Base-by-base conservation (phyloP, 2,329 filamentous ascomycete genomes). In the Chaetoscypha palmicola region DNA sequence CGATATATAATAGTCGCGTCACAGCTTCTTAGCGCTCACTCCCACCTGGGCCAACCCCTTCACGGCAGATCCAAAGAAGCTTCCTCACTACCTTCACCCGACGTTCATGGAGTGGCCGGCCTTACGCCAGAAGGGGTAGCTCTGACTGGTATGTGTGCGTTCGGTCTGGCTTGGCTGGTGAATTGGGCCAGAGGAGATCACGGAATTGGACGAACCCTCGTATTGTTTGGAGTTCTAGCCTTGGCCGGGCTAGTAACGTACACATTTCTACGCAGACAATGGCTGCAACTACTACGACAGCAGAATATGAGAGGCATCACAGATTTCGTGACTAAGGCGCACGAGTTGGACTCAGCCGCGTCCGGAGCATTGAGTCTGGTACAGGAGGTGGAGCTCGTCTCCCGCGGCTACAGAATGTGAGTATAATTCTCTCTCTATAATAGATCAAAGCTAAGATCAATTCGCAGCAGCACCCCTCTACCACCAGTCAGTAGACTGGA, bases 341-440 rank as follows among this genome's bases (percentile, higher is more conserved):
- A 94, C 59, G 79, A 82, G 38, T 88, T 94, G 55, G 89, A 96
- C 64, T 78, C 81, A 31, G 82, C 83, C 17, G 81, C 78, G 31
- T 81, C 81, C 30, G 83, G 86, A 23, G 84, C 86, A 2, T 71
- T 95, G 43, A 80, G 84, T 28, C 75, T 95, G 48, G 83, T 96
- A 50, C 90, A 95, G 63, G 90, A 96, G 66, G 89, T 96, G n/a
- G 90, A 96, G 67, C 73, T 96, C 23, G 89, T 96, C 20, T 94
- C 90, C 22, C 79, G 90, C 55, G 90, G 90, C 17, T 96, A 94
- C 64, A 76, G 86, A 66, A 73, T 95, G 80, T 88, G 66, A 64
- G 81, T 68, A 23, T 2, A 17, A 14, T 12, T 24, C 3, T 10
- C 14, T 26, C 16, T 35, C 5, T 12, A 28, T 2, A 22, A 10